Percentiles rank a stretch among this genome's conserved stretches.
These are phyloP conservation scores for Actinomortierella wolfii DNA, from an alignment of 371 early-diverging fungal genomes.

Conservation along the genomic window DNA sequence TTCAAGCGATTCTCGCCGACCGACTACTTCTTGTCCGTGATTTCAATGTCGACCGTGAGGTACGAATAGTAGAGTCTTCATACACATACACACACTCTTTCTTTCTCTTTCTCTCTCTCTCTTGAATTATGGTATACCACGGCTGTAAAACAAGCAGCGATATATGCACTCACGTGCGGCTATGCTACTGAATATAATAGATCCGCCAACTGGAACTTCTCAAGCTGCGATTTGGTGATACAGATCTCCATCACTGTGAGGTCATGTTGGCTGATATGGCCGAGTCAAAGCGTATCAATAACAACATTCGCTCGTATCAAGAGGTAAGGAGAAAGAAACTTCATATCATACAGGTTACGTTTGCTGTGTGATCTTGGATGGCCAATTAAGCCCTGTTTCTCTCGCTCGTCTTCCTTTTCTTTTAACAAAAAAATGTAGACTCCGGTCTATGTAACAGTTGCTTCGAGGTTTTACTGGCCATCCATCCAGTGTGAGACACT, in stretches of 20 bases:
- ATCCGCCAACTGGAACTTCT: conserved; percentile 61
- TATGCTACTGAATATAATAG: conserved; percentile 20
- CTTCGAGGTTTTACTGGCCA: conserved; percentile 68
- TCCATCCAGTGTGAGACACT: conserved; percentile 39
- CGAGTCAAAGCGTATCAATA: conserved; percentile 61
- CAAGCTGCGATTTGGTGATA: conserved; percentile 66
- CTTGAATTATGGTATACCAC: too few relatives aligned
- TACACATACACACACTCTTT: background rate
- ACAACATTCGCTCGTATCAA: conserved; percentile 33
- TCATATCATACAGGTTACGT: background rate
- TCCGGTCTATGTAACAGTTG: conserved; percentile 47
- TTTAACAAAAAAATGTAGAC: background rate
- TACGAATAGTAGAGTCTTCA: conserved; percentile 8
- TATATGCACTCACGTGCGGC: too few relatives aligned
- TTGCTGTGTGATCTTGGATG: background rate
- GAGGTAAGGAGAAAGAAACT: conserved; percentile 6
- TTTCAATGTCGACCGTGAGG: conserved; percentile 56
- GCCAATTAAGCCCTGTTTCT: too few relatives aligned
- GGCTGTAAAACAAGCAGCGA: too few relatives aligned
- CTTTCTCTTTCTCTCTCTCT: background rate
- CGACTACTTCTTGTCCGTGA: conserved; percentile 49
- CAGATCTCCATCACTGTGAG: conserved; percentile 57
- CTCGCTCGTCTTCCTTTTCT: background rate
- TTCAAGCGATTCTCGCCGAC: conserved; percentile 54
- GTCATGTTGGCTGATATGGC: conserved; percentile 72